Percentiles rank a stretch among this genome's conserved stretches.
Conservation (phyloP, 495 filamentous ascomycete species). For the Podospora sp. region DNA sequence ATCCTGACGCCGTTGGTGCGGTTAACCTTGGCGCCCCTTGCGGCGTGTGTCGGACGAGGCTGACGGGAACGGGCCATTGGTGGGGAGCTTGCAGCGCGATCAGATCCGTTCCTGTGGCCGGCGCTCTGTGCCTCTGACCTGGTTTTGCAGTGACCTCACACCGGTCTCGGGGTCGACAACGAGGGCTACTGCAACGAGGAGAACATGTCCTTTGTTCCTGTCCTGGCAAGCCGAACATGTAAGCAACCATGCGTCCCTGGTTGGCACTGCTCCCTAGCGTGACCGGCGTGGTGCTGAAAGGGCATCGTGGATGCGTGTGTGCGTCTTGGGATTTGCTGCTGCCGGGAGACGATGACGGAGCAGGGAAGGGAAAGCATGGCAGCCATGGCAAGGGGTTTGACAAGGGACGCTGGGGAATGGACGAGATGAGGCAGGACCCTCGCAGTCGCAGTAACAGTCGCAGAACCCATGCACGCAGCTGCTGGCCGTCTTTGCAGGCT, state of each 20-base stretch:
- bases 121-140: not conserved
- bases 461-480: not conserved
- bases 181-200: not conserved
- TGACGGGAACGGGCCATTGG: not conserved
- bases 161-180: conserved; percentile 4
- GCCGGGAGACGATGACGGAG: not conserved
- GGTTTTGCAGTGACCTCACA: conserved; percentile 2
- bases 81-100: not conserved
- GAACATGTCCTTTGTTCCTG: not conserved
- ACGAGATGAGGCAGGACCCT: not conserved
- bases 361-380: not conserved
- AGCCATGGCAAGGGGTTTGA: not conserved
- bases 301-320: not conserved
- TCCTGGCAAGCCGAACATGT: conserved; percentile 7
- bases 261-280: not conserved
- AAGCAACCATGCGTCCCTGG: conserved; percentile 6
- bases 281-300: not conserved
- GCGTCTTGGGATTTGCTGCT: not conserved
- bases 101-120: conserved; percentile 3
- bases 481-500: not conserved
- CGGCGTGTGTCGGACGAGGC: not conserved
- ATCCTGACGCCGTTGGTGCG: not conserved
- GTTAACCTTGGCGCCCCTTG: not conserved
- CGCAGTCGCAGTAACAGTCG: conserved; percentile 1
- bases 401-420: not conserved